Evolutionary conservation across 2,329 filamentous ascomycete species (phyloP).

Genomic region (Rhynchosporium agropyri): DNA sequence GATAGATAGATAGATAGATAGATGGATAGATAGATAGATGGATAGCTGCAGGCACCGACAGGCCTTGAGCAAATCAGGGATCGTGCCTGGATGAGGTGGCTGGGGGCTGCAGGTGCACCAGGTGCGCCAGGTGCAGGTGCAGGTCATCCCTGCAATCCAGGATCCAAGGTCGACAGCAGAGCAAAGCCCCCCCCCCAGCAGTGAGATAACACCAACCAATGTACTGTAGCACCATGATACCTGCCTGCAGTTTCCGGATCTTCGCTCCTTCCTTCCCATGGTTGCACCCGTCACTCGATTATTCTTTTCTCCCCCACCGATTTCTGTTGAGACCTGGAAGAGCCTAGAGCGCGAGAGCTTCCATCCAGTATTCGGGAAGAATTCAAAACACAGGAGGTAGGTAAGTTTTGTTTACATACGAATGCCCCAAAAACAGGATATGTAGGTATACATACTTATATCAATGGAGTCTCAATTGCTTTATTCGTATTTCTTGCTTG

Average conservation of each 20-base stretch:
- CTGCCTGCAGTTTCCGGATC: too few relatives aligned
- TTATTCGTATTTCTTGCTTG: background rate
- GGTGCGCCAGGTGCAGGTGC: slow-evolving; percentile 14
- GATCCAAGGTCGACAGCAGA: slow-evolving; percentile 6
- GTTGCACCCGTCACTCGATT: slow-evolving; percentile 2
- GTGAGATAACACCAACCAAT: too few relatives aligned
- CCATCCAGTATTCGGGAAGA: too few relatives aligned
- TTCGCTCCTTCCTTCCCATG: background rate
- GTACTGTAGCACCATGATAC: too few relatives aligned
- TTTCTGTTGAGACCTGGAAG: slow-evolving; percentile 18
- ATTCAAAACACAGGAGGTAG: too few relatives aligned
- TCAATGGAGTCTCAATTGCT: background rate
- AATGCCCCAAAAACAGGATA: background rate
- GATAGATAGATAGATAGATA: too few relatives aligned
- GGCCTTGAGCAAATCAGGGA: background rate
- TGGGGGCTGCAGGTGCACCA: background rate
- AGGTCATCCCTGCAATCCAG: slow-evolving; percentile 16
- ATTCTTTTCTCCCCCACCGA: background rate
- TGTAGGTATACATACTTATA: background rate
- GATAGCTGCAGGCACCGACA: background rate
- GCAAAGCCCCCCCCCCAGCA: too few relatives aligned
- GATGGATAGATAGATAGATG: too few relatives aligned
- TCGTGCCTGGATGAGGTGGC: background rate
- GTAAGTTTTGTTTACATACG: too few relatives aligned
- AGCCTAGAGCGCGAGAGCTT: background rate